Base-by-base conservation (phyloP, 2,329 filamentous ascomycete genomes). In the Aschersonia sp. region DNA sequence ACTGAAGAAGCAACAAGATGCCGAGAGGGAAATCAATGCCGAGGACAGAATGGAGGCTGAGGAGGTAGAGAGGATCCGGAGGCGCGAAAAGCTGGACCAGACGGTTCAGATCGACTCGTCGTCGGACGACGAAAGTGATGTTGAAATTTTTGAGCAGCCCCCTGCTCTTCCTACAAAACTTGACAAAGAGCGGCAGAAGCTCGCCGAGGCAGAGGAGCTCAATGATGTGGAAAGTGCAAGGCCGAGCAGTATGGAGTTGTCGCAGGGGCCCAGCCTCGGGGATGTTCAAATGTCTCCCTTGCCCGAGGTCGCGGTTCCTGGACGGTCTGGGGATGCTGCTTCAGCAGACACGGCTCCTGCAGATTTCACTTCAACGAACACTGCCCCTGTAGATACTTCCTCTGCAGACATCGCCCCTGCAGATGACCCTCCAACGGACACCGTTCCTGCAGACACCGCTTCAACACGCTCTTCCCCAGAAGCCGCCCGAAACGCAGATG, bases 71-170 rank as follows among this genome's bases (percentile, higher is more conserved):
- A 67, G 68, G 12, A 61, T 68, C 11, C 66, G 72, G 43, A 64
- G 58, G 30, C 62, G 59, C 29, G 65, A 66, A 44, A 63, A 65
- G 47, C 62, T 71, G 44, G 63, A 74, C 43, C 71, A 71, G 1
- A 62, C 81, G 9, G 74, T 86, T 46, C 70, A 79, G 50, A 76
- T 87, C 39, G 73, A 76, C 32, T 83, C 79, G 4, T 78, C 76
- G 2, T 75, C 79, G 43, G 74, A 73, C 29, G 71, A 70, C 37
- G 74, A 72, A 12, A 73, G 68, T 49, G 77, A 79, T 54, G 55
- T 82, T 30, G 71, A 81, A 55, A 66, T 82, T 32, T 53, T 82
- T 8, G 75, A 81, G 40, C 66, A 63, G 1, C 65, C 67, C 2
- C 66, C 66, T 1, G 58, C 53, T 2, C 59, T 56, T 11, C 61